Percentiles rank a stretch among this genome's conserved stretches.
These are phyloP conservation scores for Picea glauca DNA, from an alignment of 75 land plant species.

Conservation along the genomic window DNA sequence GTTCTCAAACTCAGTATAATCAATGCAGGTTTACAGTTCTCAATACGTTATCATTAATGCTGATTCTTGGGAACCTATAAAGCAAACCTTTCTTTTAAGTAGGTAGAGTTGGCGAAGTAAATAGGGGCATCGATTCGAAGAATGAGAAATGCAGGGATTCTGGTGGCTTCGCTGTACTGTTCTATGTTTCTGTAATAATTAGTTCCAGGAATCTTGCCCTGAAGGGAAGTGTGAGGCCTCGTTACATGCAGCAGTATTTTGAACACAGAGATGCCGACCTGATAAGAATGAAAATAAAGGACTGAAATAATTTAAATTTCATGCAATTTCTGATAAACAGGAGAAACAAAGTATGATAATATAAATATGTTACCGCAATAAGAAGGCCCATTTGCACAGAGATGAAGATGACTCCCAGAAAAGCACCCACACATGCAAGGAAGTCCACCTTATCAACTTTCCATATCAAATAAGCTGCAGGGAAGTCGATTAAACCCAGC, in stretches of 20 bases:
- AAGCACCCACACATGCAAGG: conserved; percentile 41
- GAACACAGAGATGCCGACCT: conserved; percentile 57
- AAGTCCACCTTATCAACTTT: conserved; percentile 48
- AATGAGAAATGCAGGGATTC: conserved; percentile 71
- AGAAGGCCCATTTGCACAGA: conserved; percentile 42
- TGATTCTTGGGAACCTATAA: not conserved
- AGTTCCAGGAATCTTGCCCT: conserved; percentile 76
- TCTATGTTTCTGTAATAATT: conserved; percentile 60
- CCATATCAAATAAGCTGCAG: conserved; percentile 38
- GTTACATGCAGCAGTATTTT: conserved; percentile 68
- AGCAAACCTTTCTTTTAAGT: conserved; percentile 70
- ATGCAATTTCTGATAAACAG: too few species aligned
- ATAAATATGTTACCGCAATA: conserved; percentile 28
- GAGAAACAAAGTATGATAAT: too few species aligned
- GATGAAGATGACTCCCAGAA: conserved; percentile 39
- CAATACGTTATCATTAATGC: not conserved
- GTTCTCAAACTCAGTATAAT: not conserved
- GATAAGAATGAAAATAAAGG: not conserved
- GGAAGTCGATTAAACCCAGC: conserved; percentile 30
- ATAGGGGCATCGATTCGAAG: conserved; percentile 77
- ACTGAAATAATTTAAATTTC: too few species aligned
- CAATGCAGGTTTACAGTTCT: too few species aligned
- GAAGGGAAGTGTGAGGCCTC: conserved; percentile 62
- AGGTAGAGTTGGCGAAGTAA: conserved; percentile 82
- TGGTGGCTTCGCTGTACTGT: conserved; percentile 57